Evolutionary conservation across 2,329 filamentous ascomycete genomes (phyloP), one percentile per base, ranked within the genome.

Genomic region (Sphaerulina musiva): DNA sequence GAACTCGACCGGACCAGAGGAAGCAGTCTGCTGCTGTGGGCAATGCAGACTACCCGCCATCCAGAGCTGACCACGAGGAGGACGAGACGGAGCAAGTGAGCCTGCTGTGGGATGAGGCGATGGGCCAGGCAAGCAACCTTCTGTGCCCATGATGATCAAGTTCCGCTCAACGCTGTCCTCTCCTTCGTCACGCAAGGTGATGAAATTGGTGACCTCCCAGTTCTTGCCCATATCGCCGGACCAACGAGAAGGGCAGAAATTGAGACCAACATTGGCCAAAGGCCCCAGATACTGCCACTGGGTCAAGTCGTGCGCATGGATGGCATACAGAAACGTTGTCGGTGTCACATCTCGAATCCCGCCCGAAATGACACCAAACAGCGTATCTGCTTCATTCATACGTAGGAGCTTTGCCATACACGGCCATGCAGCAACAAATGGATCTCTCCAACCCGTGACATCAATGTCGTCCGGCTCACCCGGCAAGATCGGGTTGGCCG

Each of bases 281-380:
- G 70, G 69, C 1, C 76, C 75, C 5, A 76, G 44, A 40, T 75
- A 79, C 14, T 65, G 58, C 78, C 78, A 80, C 9, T 70, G 64
- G 1, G 65, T 66, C 2, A 77, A 61, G 47, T 77, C 68, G 1
- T 64, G 57, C 0, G 69, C 65, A 3, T 73, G 62, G 14, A 79
- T 65, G 0, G 68, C 63, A 54, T 80, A 80, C 0, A 78, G 62
- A 51, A 79, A 79, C 0, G 71, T 70, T 0, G 74, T 75, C 0
- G 78, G 77, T 0, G 71, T 71, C 10, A 69, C 48, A 11, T 65
- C 65, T 5, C 64, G 55, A 23, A 79, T 67, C 0, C 77, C 77
- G 1, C 78, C 77, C 0, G 76, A 77, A 7, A 80, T 67, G 10
- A 78, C 68, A 2, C 75, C 78, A 53, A 76, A 78, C 0, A 79